A percentile compares a stretch with the other conserved stretches of the same genome.
These are phyloP conservation scores for Chytridiales sp. DNA, from an alignment of 371 early-diverging fungal genomes.

Conservation along the genomic window DNA sequence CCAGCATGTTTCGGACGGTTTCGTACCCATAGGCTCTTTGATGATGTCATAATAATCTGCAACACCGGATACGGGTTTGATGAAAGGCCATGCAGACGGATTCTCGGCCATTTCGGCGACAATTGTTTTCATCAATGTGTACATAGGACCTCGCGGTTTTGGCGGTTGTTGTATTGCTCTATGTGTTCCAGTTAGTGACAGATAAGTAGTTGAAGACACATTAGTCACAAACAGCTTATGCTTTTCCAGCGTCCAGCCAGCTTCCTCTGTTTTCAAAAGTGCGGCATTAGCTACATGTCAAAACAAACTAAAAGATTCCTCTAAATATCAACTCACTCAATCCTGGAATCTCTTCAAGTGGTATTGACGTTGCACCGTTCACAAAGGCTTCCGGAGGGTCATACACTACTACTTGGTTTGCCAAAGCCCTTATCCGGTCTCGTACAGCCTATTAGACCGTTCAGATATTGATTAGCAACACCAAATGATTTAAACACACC, in stretches of 20 bases:
- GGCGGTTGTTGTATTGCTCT: too few relatives aligned
- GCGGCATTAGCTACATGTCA: too few relatives aligned
- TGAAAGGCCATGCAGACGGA: conserved; percentile 95
- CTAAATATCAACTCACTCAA: conserved; percentile 51
- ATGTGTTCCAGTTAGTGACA: neutral
- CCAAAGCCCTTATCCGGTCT: conserved; percentile 73
- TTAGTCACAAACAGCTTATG: neutral
- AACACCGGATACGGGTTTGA: conserved; percentile 93
- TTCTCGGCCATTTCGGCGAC: conserved; percentile 55
- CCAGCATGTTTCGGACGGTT: neutral
- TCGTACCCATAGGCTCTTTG: conserved; percentile 96
- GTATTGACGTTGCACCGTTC: conserved; percentile 43
- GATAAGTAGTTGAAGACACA: conserved; percentile 28
- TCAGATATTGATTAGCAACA: neutral
- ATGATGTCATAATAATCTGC: conserved; percentile 97
- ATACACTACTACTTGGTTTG: conserved; percentile 74
- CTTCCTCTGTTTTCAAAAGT: conserved; percentile 65
- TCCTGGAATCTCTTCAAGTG: conserved; percentile 46
- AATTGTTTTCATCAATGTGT: conserved; percentile 43
- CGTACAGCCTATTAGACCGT: conserved; percentile 62
- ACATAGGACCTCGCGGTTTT: conserved; percentile 36
- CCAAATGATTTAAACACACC: conserved; percentile 29
- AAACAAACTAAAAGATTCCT: conserved; percentile 1
- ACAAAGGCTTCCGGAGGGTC: conserved; percentile 73
- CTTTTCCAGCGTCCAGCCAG: conserved; percentile 90